Evolutionary conservation across 805 yeast species (phyloP).

Genomic region (Lachancea sp.): DNA sequence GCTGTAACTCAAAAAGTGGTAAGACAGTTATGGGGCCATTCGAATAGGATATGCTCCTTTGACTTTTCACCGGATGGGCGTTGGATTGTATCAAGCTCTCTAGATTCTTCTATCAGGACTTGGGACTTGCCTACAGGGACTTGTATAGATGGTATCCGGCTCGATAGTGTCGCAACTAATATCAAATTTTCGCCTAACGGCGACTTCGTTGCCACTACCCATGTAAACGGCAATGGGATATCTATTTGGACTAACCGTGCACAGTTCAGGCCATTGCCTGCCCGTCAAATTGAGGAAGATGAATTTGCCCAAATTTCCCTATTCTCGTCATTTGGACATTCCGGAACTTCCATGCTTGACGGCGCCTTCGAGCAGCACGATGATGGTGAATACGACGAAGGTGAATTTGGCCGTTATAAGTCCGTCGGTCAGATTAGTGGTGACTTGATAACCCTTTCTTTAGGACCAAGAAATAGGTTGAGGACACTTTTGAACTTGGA

Average conservation of each 20-base stretch:
- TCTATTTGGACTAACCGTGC: slow-evolving; percentile 89
- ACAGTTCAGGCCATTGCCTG: slow-evolving; percentile 70
- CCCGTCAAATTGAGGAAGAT: slow-evolving; percentile 68
- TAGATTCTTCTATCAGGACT: slow-evolving; percentile 85
- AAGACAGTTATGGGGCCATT: slow-evolving; percentile 84
- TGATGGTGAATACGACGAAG: slow-evolving; percentile 32
- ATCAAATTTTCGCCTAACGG: slow-evolving; percentile 81
- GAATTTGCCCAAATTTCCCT: slow-evolving; percentile 57
- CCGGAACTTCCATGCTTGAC: slow-evolving; percentile 62
- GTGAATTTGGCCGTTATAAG: slow-evolving; percentile 36
- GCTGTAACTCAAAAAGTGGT: slow-evolving; percentile 73
- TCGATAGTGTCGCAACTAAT: slow-evolving; percentile 74
- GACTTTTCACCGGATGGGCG: slow-evolving; percentile 94
- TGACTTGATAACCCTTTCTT: slow-evolving; percentile 63
- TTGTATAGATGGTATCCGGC: slow-evolving; percentile 83
- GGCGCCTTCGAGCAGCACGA: slow-evolving; percentile 61
- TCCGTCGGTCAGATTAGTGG: slow-evolving; percentile 58
- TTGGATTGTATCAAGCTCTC: slow-evolving; percentile 79
- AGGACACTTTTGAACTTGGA: slow-evolving; percentile 76
- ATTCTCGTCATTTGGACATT: slow-evolving; percentile 77
- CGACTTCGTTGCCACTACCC: slow-evolving; percentile 86
- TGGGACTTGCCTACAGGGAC: slow-evolving; percentile 98
- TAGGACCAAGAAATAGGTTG: slow-evolving; percentile 72
- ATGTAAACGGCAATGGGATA: slow-evolving; percentile 84
- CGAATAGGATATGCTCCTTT: slow-evolving; percentile 76